phyloP scores from a whole-genome alignment of 129 eudicot species.

The Centaurea solstitialis region DNA sequence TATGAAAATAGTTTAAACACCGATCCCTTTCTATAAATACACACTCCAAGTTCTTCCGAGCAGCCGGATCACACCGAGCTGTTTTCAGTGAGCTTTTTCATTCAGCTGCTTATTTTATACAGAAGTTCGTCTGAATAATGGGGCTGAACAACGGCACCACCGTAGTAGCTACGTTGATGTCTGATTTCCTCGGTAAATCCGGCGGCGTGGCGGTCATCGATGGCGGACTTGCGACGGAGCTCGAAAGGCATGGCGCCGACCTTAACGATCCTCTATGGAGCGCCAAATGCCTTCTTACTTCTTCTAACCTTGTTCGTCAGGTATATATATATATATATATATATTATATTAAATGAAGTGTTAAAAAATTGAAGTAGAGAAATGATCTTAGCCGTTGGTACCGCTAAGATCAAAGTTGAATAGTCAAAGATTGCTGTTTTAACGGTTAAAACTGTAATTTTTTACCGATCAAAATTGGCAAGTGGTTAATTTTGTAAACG shows the following conservation, averaged over 20 bases:
- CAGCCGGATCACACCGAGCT: slow-evolving; percentile 5
- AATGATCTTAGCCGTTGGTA: too few species aligned
- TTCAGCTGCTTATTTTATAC: background rate
- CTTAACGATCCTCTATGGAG: slow-evolving; percentile 99
- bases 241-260: slow-evolving; percentile 94
- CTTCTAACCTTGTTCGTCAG: slow-evolving; percentile 82
- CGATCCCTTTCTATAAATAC: slow-evolving; percentile 32
- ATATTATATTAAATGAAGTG: too few species aligned
- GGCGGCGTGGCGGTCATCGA: slow-evolving; percentile 90
- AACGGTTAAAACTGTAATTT: too few species aligned
- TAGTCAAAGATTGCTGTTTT: too few species aligned
- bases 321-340: too few species aligned
- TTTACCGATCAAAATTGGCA: too few species aligned
- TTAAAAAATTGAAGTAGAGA: too few species aligned
- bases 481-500: too few species aligned
- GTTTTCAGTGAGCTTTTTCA: background rate
- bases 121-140: slow-evolving; percentile 26
- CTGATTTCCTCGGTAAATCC: slow-evolving; percentile 66
- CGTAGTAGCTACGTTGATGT: slow-evolving; percentile 40
- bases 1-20: background rate
- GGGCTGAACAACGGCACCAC: slow-evolving; percentile 31
- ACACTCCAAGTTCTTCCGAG: background rate
- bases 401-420: too few species aligned
- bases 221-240: slow-evolving; percentile 99
- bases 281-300: slow-evolving; percentile 91